Percentiles rank a stretch among this genome's conserved stretches.
Evolutionary conservation across 1,139 yeast genomes (phyloP).

Genomic region (Scheffersomyces titani): DNA sequence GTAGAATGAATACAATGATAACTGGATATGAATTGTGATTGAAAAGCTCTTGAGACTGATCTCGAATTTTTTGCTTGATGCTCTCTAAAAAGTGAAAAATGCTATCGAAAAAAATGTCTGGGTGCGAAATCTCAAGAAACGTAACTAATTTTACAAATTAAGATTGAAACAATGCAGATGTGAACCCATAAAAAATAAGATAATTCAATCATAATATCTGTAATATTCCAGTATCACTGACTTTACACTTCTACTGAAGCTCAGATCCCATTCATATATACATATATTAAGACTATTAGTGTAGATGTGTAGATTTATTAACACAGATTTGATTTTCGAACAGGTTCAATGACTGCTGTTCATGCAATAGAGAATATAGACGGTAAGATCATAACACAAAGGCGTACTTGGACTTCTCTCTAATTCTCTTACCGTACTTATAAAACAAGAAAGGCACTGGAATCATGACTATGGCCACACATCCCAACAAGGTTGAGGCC

Average conservation of each 20-base stretch:
- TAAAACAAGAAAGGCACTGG: conserved; percentile 79
- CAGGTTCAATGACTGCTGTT: neutral
- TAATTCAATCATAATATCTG: neutral
- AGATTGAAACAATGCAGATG: neutral
- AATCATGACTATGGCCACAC: conserved; percentile 58
- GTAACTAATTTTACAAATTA: too few species aligned
- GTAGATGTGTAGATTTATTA: neutral
- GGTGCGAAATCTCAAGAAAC: neutral
- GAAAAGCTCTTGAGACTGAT: neutral
- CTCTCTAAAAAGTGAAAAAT: neutral
- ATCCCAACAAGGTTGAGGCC: conserved; percentile 81
- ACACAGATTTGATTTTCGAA: neutral
- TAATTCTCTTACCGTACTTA: conserved; percentile 61
- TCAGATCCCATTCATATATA: too few species aligned
- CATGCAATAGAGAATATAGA: neutral
- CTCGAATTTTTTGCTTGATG: too few species aligned
- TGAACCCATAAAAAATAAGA: too few species aligned
- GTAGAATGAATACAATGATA: conserved; percentile 2
- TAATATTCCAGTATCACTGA: neutral
- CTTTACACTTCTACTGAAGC: neutral
- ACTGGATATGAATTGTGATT: conserved; percentile 1
- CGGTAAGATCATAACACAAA: conserved; percentile 25
- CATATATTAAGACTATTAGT: neutral
- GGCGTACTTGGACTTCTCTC: conserved; percentile 68
- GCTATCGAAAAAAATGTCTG: neutral